Evolutionary conservation across 129 eudicot genomes (phyloP), one percentile per base, ranked within the genome.

Genomic region (Smallanthus sonchifolius): DNA sequence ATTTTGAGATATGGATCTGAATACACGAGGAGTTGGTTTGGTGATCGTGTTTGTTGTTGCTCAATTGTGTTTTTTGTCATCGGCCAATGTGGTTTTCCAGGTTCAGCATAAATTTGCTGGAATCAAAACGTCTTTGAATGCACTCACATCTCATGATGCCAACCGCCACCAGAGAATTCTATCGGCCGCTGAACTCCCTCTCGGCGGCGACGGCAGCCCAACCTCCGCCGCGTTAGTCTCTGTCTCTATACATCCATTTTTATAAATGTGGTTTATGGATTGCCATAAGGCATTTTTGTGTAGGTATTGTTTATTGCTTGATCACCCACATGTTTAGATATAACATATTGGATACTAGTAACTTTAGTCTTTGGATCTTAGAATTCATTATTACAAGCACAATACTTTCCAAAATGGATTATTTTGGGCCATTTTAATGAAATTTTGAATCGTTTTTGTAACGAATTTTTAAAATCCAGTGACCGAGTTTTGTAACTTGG

Each of bases 131-230:
- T 67, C 80, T 7, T 66, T 87, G 77, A 48, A 65, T 32, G 84
- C 78, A 32, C 66, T 87, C 8, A 82, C 48, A 69, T 81, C 78
- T 14, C 93, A 87, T 65, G 96, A 90, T 77, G 44, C 49, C 14
- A 57, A 48, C n/a, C 93, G 96, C 55, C 93, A 90, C 54, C 83
- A 87, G 45, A 72, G 96, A 76, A 71, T 77, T 75, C 85, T 90
- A 3, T 63, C 85, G 4, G 83, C 84, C 44, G 35, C 84, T 19
- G 92, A 91, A 76, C 73, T 91, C 34, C 83, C 86, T 44, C 72
- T 91, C 28, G 97, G 97, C 59, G 97, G 97, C 62, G 83, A 91
- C 47, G 92, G 92, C 43, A 73, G 82, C 32, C 95, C 97, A 13
- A 83, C 92, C 4, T 86, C 82, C 51, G 74, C 89, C 39, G 93